These are phyloP conservation scores for Aspergillus sergii DNA, from an alignment of 2,329 filamentous ascomycete species.

Conservation along the genomic window DNA sequence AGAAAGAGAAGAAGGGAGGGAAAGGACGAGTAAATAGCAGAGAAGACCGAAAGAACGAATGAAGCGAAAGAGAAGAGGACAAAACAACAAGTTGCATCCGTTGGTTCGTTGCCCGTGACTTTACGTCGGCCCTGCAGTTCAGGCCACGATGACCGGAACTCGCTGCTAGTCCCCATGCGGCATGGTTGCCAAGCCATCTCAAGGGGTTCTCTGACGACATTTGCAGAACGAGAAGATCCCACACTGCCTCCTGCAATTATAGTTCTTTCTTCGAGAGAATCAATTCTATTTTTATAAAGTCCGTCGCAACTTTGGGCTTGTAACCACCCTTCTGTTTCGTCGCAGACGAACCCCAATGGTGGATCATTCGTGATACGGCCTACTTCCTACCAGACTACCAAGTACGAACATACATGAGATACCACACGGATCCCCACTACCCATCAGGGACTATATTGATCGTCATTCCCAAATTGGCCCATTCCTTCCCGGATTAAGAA, in stretches of 20 bases:
- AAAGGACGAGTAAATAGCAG: slow-evolving; percentile 8
- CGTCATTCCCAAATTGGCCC: neutral
- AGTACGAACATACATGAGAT: neutral
- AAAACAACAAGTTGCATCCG: slow-evolving; percentile 10
- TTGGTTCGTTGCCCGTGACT: slow-evolving; percentile 18
- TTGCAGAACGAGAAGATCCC: neutral
- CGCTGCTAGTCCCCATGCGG: slow-evolving; percentile 30
- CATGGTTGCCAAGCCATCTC: slow-evolving; percentile 30
- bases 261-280: neutral
- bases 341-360: neutral
- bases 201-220: slow-evolving; percentile 12
- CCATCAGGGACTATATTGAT: neutral
- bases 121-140: slow-evolving; percentile 19
- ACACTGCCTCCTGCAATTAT: neutral
- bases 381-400: neutral
- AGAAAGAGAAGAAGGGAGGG: slow-evolving; percentile 5
- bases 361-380: neutral
- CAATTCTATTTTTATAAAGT: neutral
- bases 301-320: neutral
- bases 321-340: neutral
- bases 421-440: neutral
- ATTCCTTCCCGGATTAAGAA: neutral
- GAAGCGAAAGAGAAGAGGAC: slow-evolving; percentile 14
- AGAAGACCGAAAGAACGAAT: slow-evolving; percentile 10
- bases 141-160: slow-evolving; percentile 47